Conservation (phyloP, 768 basidiomycete species). For the Suillus americanus region DNA sequence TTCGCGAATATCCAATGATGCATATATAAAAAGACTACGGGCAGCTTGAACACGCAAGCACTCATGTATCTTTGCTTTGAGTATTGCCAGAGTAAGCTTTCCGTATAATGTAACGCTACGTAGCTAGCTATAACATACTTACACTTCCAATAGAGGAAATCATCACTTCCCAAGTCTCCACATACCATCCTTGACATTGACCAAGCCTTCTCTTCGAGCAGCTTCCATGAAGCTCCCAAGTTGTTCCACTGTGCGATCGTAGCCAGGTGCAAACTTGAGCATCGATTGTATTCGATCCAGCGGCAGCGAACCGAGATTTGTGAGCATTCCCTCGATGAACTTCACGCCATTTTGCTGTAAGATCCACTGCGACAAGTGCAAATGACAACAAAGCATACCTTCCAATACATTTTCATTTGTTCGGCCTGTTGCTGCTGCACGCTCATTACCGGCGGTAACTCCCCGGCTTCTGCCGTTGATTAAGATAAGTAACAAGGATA, state of each 20-base stretch:
- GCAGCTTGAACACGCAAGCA: neutral
- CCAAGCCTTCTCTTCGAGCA: constrained; percentile 73
- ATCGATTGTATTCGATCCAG: constrained; percentile 86
- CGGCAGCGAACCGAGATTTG: constrained; percentile 74
- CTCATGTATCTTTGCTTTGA: neutral
- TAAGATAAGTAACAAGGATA: neutral
- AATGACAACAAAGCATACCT: constrained; percentile 42
- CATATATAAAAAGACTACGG: neutral
- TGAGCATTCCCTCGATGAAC: constrained; percentile 93
- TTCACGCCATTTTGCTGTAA: constrained; percentile 24
- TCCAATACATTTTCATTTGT: constrained; percentile 89
- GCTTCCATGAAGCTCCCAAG: constrained; percentile 79
- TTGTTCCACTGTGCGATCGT: constrained; percentile 79
- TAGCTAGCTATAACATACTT: neutral
- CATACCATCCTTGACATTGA: constrained; percentile 66
- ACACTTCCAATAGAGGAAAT: neutral
- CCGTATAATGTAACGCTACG: neutral
- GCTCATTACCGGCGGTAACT: constrained; percentile 47
- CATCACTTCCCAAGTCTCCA: constrained; percentile 51
- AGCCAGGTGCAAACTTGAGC: constrained; percentile 81
- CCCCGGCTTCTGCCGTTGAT: constrained; percentile 41
- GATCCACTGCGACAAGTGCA: constrained; percentile 2
- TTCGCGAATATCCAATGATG: neutral
- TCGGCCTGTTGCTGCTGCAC: constrained; percentile 77
- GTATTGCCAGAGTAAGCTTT: neutral